Base-by-base conservation (phyloP, 179 eudicot genomes). In the Patellifolia procumbens region DNA sequence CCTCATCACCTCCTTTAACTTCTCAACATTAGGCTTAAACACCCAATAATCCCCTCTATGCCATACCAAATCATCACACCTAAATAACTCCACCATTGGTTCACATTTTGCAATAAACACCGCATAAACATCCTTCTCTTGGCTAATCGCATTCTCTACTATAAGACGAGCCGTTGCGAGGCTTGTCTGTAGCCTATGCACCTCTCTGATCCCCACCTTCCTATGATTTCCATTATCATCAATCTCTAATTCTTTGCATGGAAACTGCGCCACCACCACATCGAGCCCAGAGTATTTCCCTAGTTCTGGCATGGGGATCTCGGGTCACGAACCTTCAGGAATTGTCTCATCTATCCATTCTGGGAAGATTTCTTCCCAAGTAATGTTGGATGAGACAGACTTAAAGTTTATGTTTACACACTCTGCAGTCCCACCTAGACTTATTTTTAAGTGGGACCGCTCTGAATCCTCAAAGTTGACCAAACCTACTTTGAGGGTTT, bases 11-110 rank as follows among this genome's bases (percentile, higher is more conserved):
- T 88, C 76, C 46, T 64, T 80, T n/a, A 91, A 74, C 63, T 79
- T 90, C 0, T 60, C 48, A 68, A 93, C 81, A 46, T 87, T 81
- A n/a, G 97, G 95, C 79, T 80, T 85, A 73, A 87, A 91, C 82
- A 93, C 83, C 87, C 86, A 82, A 62, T 76, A 78, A 60, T 84
- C 81, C 7, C 85, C 90, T 61, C 81, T 83, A 78, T 87, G 87
- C 96, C 84, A 85, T 67, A 89, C 7, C 65, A 86, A 79, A 82
- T 92, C 97, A 34, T 91, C 89, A 74, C 96, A 92, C 73, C 88
- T 73, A 64, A 89, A 92, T 0, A 92, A 67, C 82, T 92, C 97
- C 83, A 82, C 68, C 94, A 91, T 91, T 12, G 97, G 94, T 61
- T 85, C 92, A 67, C 93, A 92, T 31, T 80, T 59, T 2, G 88